Percentiles rank a stretch among this genome's conserved stretches.
Evolutionary conservation across 805 yeast species (phyloP).

Genomic region (Brettanomyces nanus): DNA sequence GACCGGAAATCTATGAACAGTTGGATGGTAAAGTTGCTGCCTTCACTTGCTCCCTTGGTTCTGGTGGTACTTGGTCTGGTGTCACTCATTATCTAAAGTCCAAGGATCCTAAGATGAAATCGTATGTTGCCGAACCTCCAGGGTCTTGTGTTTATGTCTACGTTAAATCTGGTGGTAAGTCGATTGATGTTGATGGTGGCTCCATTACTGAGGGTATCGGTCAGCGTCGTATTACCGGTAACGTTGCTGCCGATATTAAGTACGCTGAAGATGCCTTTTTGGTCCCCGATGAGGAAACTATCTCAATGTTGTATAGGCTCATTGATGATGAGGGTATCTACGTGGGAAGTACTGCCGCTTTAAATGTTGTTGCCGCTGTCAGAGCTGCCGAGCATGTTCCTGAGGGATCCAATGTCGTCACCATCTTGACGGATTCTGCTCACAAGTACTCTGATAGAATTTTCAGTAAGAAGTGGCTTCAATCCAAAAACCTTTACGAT

Average conservation of each 20-base stretch:
- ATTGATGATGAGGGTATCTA: conserved; percentile 87
- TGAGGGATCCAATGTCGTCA: conserved; percentile 73
- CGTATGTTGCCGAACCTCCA: conserved; percentile 86
- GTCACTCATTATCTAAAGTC: conserved; percentile 70
- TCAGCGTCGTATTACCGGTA: conserved; percentile 86
- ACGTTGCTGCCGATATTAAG: conserved; percentile 64
- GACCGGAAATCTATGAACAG: conserved; percentile 90
- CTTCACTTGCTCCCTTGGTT: conserved; percentile 87
- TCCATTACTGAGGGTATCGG: conserved; percentile 96
- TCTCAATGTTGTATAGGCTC: conserved; percentile 74
- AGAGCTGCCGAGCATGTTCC: conserved; percentile 71
- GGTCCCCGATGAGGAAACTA: conserved; percentile 73
- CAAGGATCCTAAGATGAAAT: conserved; percentile 51
- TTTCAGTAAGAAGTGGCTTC: conserved; percentile 71
- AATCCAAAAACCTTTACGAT: conserved; percentile 55
- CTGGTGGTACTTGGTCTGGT: conserved; percentile 92
- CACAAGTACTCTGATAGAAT: conserved; percentile 80
- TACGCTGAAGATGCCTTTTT: conserved; percentile 73
- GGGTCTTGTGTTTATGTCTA: conserved; percentile 81
- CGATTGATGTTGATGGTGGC: conserved; percentile 65
- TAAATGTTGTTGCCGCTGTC: conserved; percentile 85
- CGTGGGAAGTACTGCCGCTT: conserved; percentile 84
- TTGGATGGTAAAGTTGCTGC: conserved; percentile 75
- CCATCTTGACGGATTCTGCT: conserved; percentile 85
- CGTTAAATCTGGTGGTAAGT: conserved; percentile 61